Evolutionary conservation across 345 rosid genomes (phyloP), one percentile per base, ranked within the genome.

Genomic region (Lumnitzera racemosa): DNA sequence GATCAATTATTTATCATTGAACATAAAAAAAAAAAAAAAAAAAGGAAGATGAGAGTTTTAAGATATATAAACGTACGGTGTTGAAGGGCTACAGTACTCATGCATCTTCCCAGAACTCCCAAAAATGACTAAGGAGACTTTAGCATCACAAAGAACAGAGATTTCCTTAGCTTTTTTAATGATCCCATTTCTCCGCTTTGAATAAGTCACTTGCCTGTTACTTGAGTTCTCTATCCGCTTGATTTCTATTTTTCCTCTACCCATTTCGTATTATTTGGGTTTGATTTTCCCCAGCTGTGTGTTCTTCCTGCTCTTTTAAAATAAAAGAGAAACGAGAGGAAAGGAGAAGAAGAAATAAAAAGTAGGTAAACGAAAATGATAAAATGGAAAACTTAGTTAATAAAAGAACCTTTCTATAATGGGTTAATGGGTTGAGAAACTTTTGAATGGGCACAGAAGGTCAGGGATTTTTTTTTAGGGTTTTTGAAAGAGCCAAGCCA

Each of bases 201-300:
- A 68, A 66, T 66, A 80, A 3, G 84, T 76, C 57, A 74, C 84
- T 47, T 73, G 74, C 74, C 84, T 68, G 72, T 80, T 76, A 67
- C 67, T 73, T 2, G 68, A 43, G 70, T 80, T 80, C 64, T 76
- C 84, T 48, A 80, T 76, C 71, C 76, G 73, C 66, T 71, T 80
- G 64, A 79, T 76, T 80, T 79, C 81, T 13, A 73, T 76, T 71
- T 74, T 76, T 14, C 81, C 84, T 64, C 84, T 73, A 50, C 84
- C 84, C 84, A 80, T 76, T 49, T 62, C 20, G 20, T 20, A 20
- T 2, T 24, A 13, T 13, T 49, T 52, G 2, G 25, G 13, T 53
- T 24, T 53, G 13, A 5, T 16, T 13, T 46, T 51, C 15, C 20
- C n/a, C 48, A 29, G 47, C 36, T 56, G 0, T 47, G 9, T 14